Percentiles rank a stretch among this genome's conserved stretches.
These are phyloP conservation scores for Miamiensis avidus DNA, from an alignment of 169 alveolate species.

Conservation along the genomic window DNA sequence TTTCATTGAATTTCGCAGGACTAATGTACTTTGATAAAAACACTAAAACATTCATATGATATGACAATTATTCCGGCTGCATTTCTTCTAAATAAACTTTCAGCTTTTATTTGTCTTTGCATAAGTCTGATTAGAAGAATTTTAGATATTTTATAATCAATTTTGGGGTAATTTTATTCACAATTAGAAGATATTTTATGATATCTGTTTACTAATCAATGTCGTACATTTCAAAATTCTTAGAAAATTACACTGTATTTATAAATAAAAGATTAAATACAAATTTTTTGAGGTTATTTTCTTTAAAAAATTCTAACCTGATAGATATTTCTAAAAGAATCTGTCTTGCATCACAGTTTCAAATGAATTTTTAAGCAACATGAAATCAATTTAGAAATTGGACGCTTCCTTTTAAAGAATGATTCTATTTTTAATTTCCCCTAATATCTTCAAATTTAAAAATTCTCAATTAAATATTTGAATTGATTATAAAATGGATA, in stretches of 20 bases:
- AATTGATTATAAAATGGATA: too few relatives aligned
- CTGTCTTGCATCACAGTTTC: not conserved
- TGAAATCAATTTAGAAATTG: not conserved
- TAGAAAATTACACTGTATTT: not conserved
- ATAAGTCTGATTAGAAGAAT: not conserved
- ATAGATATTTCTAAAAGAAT: not conserved
- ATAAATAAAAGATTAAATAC: not conserved
- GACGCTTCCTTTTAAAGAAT: not conserved
- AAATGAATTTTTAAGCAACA: not conserved
- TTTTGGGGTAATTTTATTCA: too few relatives aligned
- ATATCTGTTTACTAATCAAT: not conserved
- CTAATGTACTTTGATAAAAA: not conserved
- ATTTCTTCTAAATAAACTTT: not conserved
- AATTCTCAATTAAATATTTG: too few relatives aligned
- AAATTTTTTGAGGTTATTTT: too few relatives aligned
- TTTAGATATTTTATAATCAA: too few relatives aligned
- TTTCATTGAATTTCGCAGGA: not conserved
- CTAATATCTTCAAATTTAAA: not conserved
- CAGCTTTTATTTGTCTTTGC: not conserved
- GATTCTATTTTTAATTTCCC: not conserved
- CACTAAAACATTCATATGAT: not conserved
- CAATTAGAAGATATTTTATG: not conserved
- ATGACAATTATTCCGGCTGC: not conserved
- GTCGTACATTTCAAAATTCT: not conserved
- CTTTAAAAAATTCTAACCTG: not conserved